Conservation (phyloP, 805 yeast species). For the Tetrapisispora nanseiensis region DNA sequence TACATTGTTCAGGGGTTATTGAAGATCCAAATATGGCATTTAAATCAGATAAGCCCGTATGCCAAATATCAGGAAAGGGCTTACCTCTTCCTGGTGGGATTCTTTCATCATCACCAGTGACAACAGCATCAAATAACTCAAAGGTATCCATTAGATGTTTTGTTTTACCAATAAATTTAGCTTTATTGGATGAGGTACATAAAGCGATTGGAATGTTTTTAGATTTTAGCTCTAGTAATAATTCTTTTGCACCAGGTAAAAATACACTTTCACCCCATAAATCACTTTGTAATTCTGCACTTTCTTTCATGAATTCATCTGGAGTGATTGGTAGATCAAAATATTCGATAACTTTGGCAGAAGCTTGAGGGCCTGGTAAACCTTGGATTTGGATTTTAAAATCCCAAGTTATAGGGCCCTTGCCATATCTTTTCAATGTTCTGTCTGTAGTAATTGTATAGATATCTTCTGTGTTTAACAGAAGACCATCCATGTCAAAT, state of each 20-base stretch:
- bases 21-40: constrained; percentile 42
- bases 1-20: constrained; percentile 65
- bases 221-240: constrained; percentile 44
- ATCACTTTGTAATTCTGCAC: constrained; percentile 39
- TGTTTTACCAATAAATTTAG: constrained; percentile 64
- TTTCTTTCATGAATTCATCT: constrained; percentile 48
- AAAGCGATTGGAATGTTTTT: constrained; percentile 69
- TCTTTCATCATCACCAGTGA: constrained; percentile 83
- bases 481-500: constrained; percentile 87
- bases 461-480: constrained; percentile 84
- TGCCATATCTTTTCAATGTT: constrained; percentile 55
- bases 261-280: constrained; percentile 58
- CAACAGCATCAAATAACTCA: constrained; percentile 56
- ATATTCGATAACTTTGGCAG: constrained; percentile 52
- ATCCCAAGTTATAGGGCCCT: constrained; percentile 84
- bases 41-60: constrained; percentile 60
- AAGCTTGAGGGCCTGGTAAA: constrained; percentile 73
- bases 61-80: constrained; percentile 92
- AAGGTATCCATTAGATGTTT: constrained; percentile 56
- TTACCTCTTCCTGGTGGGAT: constrained; percentile 83
- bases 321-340: constrained; percentile 59
- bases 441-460: constrained; percentile 73
- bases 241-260: constrained; percentile 77
- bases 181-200: constrained; percentile 71
- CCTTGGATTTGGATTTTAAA: constrained; percentile 84